Percentiles rank a stretch among this genome's conserved stretches.
These are phyloP conservation scores for Lentinula detonsa DNA, from an alignment of 768 basidiomycete genomes.

Conservation along the genomic window DNA sequence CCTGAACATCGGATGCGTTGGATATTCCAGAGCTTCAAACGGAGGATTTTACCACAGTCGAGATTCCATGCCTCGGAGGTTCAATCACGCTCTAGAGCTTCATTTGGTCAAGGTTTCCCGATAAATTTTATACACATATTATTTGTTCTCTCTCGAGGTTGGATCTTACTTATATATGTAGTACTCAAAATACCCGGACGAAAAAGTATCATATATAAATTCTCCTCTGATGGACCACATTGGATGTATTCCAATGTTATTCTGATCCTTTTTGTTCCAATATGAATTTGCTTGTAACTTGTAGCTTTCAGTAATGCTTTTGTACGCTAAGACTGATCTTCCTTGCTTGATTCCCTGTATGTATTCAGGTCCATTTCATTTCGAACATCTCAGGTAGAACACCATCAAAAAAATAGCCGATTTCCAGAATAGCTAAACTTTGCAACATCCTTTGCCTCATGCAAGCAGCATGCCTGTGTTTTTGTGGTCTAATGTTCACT, in stretches of 20 bases:
- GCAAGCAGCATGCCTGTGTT: background rate
- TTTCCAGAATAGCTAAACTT: background rate
- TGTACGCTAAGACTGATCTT: too few species aligned
- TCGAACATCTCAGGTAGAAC: background rate
- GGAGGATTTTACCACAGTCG: too few species aligned
- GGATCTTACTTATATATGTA: background rate
- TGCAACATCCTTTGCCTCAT: background rate
- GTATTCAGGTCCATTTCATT: too few species aligned
- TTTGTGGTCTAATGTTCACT: background rate
- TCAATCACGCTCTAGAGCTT: background rate
- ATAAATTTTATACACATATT: too few species aligned
- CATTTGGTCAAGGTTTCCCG: too few species aligned
- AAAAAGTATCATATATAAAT: background rate
- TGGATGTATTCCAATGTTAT: background rate
- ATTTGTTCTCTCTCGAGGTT: background rate
- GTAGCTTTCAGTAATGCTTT: too few species aligned
- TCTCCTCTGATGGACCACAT: background rate
- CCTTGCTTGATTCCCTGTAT: too few species aligned
- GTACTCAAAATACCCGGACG: background rate
- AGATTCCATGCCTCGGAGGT: too few species aligned
- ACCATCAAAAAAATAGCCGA: background rate
- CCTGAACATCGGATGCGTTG: too few species aligned
- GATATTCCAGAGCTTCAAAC: too few species aligned
- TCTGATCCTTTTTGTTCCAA: too few species aligned
- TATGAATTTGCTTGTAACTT: too few species aligned